A percentile compares a stretch with the other conserved stretches of the same genome.
These are phyloP conservation scores for Balamuthia mandrillaris DNA, from an alignment of 208 protist species.

Conservation along the genomic window DNA sequence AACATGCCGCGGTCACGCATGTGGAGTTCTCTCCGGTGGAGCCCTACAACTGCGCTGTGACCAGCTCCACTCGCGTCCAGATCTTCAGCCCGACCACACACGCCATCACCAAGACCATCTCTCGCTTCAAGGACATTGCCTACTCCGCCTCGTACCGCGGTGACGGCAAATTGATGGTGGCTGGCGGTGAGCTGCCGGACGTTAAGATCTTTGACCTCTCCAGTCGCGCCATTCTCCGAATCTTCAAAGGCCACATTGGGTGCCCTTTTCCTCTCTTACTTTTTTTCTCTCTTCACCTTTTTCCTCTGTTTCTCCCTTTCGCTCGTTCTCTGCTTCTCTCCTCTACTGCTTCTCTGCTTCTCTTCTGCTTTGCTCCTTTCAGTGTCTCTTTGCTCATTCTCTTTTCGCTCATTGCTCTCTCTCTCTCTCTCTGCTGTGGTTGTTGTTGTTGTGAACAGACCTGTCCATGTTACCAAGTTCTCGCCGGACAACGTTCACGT, in stretches of 20 bases:
- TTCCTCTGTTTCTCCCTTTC: too few relatives aligned
- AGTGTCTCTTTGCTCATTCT: neutral
- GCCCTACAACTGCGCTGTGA: constrained; percentile 55
- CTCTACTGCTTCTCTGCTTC: neutral
- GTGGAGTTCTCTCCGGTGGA: constrained; percentile 44
- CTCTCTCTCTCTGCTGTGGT: neutral
- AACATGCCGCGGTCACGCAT: constrained; percentile 43
- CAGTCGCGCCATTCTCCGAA: constrained; percentile 16
- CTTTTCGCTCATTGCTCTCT: neutral
- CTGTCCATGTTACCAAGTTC: constrained; percentile 45
- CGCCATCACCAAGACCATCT: constrained; percentile 46
- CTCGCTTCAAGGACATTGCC: constrained; percentile 54
- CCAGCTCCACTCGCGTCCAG: constrained; percentile 54
- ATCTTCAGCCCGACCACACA: constrained; percentile 50
- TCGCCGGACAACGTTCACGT: constrained; percentile 33
- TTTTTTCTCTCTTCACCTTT: neutral
- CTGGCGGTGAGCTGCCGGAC: constrained; percentile 38
- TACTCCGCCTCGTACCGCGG: constrained; percentile 40
- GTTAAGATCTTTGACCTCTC: constrained; percentile 43
- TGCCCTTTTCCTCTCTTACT: too few relatives aligned
- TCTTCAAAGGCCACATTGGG: constrained; percentile 36
- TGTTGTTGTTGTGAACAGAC: neutral
- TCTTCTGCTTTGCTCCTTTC: neutral
- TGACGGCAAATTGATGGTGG: constrained; percentile 57
- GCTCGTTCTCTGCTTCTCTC: too few relatives aligned